Evolutionary conservation across 2,329 filamentous ascomycete genomes (phyloP).

Genomic region (Colletotrichum sp.): DNA sequence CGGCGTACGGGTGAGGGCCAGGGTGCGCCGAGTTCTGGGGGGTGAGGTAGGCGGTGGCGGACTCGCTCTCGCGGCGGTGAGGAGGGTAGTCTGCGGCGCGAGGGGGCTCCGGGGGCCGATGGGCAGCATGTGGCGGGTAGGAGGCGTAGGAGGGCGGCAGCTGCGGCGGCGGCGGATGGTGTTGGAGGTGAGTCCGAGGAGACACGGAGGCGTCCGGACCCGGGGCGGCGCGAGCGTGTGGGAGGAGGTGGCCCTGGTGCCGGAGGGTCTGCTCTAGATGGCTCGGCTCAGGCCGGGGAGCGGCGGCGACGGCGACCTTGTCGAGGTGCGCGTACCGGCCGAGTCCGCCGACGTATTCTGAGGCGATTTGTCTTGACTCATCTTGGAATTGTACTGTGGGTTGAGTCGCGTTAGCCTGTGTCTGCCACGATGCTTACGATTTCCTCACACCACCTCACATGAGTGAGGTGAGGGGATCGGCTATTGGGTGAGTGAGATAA

Average conservation of each 20-base stretch:
- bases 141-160: not conserved
- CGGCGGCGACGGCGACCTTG: slow-evolving; percentile 25
- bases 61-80: slow-evolving; percentile 8
- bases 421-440: not conserved
- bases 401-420: accelerated
- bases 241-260: slow-evolving; percentile 25
- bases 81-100: slow-evolving; percentile 15
- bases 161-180: slow-evolving; percentile 2
- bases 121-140: not conserved
- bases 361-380: slow-evolving; percentile 88
- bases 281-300: slow-evolving; percentile 22
- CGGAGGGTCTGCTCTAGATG: slow-evolving; percentile 29
- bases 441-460: not conserved
- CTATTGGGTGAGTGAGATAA: not conserved
- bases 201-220: slow-evolving; percentile 12
- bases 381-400: slow-evolving; percentile 80
- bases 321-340: slow-evolving; percentile 71
- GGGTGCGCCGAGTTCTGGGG: slow-evolving; percentile 32
- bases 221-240: slow-evolving; percentile 1
- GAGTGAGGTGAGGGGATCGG: not conserved
- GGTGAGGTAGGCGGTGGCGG: slow-evolving; percentile 21
- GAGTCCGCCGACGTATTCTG: slow-evolving; percentile 83
- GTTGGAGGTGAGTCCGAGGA: slow-evolving; percentile 2
- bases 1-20: slow-evolving; percentile 13
- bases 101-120: not conserved